A percentile compares a stretch with the other conserved stretches of the same genome.
phyloP scores from a whole-genome alignment of 1,284 basidiomycete genomes.

The Cutaneotrichosporon dermatis region DNA sequence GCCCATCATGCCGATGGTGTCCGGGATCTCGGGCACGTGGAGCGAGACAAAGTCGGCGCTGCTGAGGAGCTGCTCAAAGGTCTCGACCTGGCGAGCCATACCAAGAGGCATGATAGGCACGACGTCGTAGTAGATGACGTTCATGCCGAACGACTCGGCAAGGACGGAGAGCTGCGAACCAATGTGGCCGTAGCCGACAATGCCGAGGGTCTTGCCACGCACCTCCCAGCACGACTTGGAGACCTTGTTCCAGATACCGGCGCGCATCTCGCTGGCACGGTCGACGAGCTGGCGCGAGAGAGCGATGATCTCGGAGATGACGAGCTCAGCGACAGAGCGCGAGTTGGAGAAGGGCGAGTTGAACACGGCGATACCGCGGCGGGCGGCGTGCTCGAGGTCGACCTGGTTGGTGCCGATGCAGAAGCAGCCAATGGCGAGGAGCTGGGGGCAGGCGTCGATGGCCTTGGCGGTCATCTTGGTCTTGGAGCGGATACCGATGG shows the following conservation, averaged over 20 bases:
- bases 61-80: constrained; percentile 69
- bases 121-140: constrained; percentile 93
- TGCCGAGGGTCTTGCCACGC: constrained; percentile 95
- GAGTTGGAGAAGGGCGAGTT: constrained; percentile 99
- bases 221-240: constrained; percentile 98
- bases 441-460: constrained; percentile 80
- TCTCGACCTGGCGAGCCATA: constrained; percentile 82
- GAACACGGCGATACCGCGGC: constrained; percentile 93
- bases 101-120: constrained; percentile 98
- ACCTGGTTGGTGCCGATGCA: constrained; percentile 99
- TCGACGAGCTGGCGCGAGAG: constrained; percentile 93
- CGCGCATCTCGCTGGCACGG: constrained; percentile 78
- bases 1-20: constrained; percentile 93
- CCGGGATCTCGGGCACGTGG: constrained; percentile 93
- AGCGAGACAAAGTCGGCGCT: constrained; percentile 91
- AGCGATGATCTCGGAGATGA: constrained; percentile 88
- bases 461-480: constrained; percentile 91
- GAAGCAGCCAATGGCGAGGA: constrained; percentile 97
- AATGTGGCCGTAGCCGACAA: constrained; percentile 98
- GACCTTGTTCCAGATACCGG: constrained; percentile 97
- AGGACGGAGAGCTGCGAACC: constrained; percentile 96
- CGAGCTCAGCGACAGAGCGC: constrained; percentile 96
- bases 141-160: constrained; percentile 93
- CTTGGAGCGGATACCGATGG: constrained; percentile 94
- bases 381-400: constrained; percentile 77